Percentiles rank a stretch among this genome's conserved stretches.
phyloP scores from a whole-genome alignment of 192 early-diverging fungal species.

The Allomyces javanicus region DNA sequence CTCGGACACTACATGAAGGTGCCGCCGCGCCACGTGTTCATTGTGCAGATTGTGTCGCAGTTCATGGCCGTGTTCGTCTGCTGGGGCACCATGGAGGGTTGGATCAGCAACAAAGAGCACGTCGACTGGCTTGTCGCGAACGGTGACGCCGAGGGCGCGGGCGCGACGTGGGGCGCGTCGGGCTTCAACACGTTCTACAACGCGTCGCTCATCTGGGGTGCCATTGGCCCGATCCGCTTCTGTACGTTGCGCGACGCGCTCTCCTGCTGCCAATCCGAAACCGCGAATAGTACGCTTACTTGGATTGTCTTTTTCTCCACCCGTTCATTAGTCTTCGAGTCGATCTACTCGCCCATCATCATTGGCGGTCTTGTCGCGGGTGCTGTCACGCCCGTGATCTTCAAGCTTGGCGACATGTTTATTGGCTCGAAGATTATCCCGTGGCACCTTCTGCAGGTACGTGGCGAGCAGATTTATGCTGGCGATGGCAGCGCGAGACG shows the following conservation, averaged over 20 bases:
- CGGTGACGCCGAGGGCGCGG: no score
- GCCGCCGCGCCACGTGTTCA: conserved; percentile 41
- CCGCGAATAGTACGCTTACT: not conserved
- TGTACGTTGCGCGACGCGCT: conserved; percentile 3
- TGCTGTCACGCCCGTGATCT: not conserved
- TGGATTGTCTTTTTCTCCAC: no score
- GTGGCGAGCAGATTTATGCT: no score
- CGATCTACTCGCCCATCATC: not conserved
- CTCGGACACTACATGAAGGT: conserved; percentile 61
- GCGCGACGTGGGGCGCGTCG: no score
- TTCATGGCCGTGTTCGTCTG: conserved; percentile 34
- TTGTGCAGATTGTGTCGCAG: conserved; percentile 36
- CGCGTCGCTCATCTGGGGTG: conserved; percentile 42
- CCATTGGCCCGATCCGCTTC: conserved; percentile 36
- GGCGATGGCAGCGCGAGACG: no score
- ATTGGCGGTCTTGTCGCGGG: not conserved
- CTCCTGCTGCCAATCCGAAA: conserved; percentile 6
- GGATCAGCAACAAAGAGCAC: no score
- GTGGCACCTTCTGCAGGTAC: not conserved
- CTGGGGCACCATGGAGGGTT: conserved; percentile 8
- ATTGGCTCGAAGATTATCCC: not conserved
- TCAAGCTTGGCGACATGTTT: not conserved
- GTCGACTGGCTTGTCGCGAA: no score
- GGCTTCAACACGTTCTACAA: conserved; percentile 23
- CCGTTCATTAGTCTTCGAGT: not conserved